phyloP scores from a whole-genome alignment of 2,329 filamentous ascomycete genomes.

The Thermothelomyces thermophilus region DNA sequence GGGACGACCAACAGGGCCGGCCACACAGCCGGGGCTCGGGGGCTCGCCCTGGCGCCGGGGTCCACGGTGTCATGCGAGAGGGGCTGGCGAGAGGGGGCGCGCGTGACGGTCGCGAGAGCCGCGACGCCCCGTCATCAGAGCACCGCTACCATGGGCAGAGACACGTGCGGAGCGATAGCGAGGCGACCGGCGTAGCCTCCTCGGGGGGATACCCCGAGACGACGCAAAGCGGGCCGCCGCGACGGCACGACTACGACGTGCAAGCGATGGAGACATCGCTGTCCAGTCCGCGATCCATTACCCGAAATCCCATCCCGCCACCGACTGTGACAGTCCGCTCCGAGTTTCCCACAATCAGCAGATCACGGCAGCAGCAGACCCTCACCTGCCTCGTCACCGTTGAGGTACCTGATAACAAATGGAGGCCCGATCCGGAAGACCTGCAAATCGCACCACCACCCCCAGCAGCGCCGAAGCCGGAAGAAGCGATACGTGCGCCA shows the following conservation, averaged over 20 bases:
- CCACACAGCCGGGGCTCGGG: constrained; percentile 45
- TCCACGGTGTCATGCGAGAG: constrained; percentile 32
- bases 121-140: constrained; percentile 36
- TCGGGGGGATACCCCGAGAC: constrained; percentile 76
- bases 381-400: constrained; percentile 91
- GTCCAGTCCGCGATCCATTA: constrained; percentile 62
- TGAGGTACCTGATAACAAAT: constrained; percentile 88
- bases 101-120: constrained; percentile 39
- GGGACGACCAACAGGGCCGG: constrained; percentile 57
- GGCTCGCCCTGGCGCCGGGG: constrained; percentile 35
- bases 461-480: constrained; percentile 31
- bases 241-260: constrained; percentile 87
- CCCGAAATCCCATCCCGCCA: constrained; percentile 81
- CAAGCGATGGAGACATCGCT: constrained; percentile 91
- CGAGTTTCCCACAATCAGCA: constrained; percentile 89
- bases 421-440: constrained; percentile 80
- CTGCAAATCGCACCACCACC: constrained; percentile 48
- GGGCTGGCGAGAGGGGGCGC: constrained; percentile 33
- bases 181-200: constrained; percentile 53
- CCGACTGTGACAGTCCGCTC: constrained; percentile 92
- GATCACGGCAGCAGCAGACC: constrained; percentile 89
- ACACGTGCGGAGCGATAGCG: constrained; percentile 71
- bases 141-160: constrained; percentile 38
- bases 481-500: constrained; percentile 51
- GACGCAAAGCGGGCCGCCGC: constrained; percentile 57